Percentiles rank a stretch among this genome's conserved stretches.
These are phyloP conservation scores for Cenchrus americanus DNA, from an alignment of 176 grass and related monocot genomes.

Conservation along the genomic window DNA sequence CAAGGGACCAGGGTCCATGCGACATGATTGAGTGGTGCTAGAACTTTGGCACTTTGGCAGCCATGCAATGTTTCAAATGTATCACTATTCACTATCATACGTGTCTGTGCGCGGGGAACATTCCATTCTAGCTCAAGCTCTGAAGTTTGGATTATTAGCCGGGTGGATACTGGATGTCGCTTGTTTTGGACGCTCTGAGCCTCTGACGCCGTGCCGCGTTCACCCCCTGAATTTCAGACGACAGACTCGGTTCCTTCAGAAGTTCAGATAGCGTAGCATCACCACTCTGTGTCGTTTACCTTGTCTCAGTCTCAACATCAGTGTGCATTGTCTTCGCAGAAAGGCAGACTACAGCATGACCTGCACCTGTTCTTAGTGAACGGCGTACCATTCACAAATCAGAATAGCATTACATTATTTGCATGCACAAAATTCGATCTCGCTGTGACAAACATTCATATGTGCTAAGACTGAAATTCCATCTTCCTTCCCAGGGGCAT, in stretches of 20 bases:
- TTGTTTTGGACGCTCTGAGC: not conserved
- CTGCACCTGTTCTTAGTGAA: not conserved
- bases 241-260: slow-evolving; percentile 1
- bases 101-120: not conserved
- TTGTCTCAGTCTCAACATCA: not conserved
- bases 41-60: too few relatives aligned
- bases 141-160: slow-evolving; percentile 10
- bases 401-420: not conserved
- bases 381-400: not conserved
- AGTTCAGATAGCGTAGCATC: not conserved
- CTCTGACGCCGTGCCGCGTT: not conserved
- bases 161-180: not conserved
- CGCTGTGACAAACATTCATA: not conserved
- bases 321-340: not conserved
- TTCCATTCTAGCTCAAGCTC: not conserved
- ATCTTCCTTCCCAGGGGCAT: not conserved
- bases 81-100: too few relatives aligned
- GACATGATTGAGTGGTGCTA: not conserved
- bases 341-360: not conserved
- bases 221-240: not conserved
- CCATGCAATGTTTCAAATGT: not conserved
- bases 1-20: not conserved
- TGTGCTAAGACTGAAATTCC: not conserved
- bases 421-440: not conserved
- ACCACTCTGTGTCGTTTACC: not conserved